Evolutionary conservation across 2,329 filamentous ascomycete species (phyloP).

Genomic region (Daldinia sp.): DNA sequence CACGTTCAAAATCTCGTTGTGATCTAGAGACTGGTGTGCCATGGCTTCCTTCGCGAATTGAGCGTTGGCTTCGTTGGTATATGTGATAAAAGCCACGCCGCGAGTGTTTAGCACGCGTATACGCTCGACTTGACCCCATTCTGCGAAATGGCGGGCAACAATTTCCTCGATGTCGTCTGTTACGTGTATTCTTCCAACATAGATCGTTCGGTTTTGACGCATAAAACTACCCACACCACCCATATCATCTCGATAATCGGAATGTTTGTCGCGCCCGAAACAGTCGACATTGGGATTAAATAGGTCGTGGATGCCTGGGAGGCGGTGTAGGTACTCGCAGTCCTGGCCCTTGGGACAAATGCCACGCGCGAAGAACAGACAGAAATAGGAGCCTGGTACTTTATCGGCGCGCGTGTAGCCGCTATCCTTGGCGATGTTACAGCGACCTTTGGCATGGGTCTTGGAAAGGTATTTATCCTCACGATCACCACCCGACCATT

Average conservation of each 20-base stretch:
- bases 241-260: conserved; percentile 96
- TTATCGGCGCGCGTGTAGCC: conserved; percentile 83
- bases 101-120: conserved; percentile 86
- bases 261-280: conserved; percentile 92
- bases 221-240: conserved; percentile 94
- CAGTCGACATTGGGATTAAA: conserved; percentile 96
- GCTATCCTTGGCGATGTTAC: conserved; percentile 81
- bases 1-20: conserved; percentile 92
- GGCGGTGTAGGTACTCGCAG: conserved; percentile 90
- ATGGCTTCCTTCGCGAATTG: conserved; percentile 96
- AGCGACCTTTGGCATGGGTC: conserved; percentile 82
- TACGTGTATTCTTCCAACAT: conserved; percentile 92
- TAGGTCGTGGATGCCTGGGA: conserved; percentile 86
- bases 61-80: conserved; percentile 86
- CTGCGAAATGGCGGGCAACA: conserved; percentile 91
- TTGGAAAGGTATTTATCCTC: conserved; percentile 91
- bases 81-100: conserved; percentile 95
- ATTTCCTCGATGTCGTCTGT: conserved; percentile 97
- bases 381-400: conserved; percentile 85
- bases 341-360: conserved; percentile 86
- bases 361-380: conserved; percentile 88
- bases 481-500: conserved; percentile 94
- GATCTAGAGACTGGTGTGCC: conserved; percentile 91
- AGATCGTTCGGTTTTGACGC: conserved; percentile 92
- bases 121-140: conserved; percentile 94